Percentiles rank a stretch among this genome's conserved stretches.
Evolutionary conservation across 177 flowering plant genomes (phyloP).

Genomic region (Vitis hybrid): DNA sequence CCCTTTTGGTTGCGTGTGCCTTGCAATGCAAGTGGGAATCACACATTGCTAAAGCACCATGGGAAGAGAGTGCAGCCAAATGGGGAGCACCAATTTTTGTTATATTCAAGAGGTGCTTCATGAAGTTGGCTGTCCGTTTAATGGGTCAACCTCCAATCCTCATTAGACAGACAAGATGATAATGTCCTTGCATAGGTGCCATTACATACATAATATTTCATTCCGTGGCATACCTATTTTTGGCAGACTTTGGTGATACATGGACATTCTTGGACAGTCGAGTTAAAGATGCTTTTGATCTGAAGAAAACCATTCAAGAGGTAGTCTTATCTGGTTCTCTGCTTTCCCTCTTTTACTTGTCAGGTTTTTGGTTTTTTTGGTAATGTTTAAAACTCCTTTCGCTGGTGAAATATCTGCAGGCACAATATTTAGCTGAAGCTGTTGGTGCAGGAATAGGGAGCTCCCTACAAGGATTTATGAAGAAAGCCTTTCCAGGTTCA

Average conservation of each 20-base stretch:
- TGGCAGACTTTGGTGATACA: slow-evolving; percentile 77
- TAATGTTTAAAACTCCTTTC: neutral
- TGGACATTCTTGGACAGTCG: slow-evolving; percentile 82
- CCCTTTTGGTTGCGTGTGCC: neutral
- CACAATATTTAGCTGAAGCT: slow-evolving; percentile 76
- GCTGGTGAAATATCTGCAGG: slow-evolving; percentile 41
- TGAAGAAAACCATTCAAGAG: slow-evolving; percentile 83
- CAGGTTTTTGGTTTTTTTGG: neutral
- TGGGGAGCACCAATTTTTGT: neutral
- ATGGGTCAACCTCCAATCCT: neutral
- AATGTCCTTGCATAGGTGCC: neutral
- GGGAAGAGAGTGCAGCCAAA: neutral
- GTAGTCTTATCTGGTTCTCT: slow-evolving; percentile 25
- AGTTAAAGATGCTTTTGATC: slow-evolving; percentile 83
- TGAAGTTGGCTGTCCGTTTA: neutral
- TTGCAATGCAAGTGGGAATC: neutral
- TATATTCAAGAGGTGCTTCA: neutral
- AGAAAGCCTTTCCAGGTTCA: slow-evolving; percentile 38
- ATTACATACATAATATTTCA: neutral
- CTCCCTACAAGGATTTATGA: slow-evolving; percentile 66
- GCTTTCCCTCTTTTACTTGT: neutral
- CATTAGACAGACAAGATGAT: neutral
- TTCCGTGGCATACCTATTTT: neutral
- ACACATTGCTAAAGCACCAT: neutral
- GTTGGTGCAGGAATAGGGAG: slow-evolving; percentile 84